Evolutionary conservation across 495 filamentous ascomycete genomes (phyloP).

Genomic region (Tuber melanosporum): DNA sequence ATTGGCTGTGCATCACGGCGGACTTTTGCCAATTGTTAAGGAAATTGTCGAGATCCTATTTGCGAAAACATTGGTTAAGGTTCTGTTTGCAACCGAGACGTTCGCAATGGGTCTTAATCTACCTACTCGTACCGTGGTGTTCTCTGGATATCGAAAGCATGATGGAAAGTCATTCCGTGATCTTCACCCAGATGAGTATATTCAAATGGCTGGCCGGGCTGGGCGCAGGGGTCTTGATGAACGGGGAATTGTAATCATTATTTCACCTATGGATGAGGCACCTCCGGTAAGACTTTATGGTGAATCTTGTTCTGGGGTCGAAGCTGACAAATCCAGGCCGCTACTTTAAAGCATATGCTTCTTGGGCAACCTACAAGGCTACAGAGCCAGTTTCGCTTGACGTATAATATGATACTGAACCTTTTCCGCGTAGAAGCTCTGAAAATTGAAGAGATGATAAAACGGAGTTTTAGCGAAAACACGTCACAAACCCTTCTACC

Average conservation of each 20-base stretch:
- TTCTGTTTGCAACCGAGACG: conserved; percentile 94
- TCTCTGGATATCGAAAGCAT: conserved; percentile 93
- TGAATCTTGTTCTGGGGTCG: neutral
- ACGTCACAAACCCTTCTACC: conserved; percentile 93
- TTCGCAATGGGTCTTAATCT: conserved; percentile 98
- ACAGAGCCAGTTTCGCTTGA: conserved; percentile 89
- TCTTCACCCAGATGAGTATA: conserved; percentile 90
- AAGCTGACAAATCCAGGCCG: conserved; percentile 38
- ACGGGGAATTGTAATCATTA: conserved; percentile 89
- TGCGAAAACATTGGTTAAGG: conserved; percentile 87
- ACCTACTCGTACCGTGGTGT: conserved; percentile 92
- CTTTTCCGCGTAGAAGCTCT: conserved; percentile 89
- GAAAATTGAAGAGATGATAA: conserved; percentile 99
- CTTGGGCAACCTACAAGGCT: conserved; percentile 92
- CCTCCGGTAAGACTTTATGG: conserved; percentile 55
- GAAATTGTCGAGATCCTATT: conserved; percentile 97
- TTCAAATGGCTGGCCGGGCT: conserved; percentile 95
- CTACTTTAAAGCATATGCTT: conserved; percentile 81
- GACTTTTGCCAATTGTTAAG: conserved; percentile 91
- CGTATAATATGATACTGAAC: conserved; percentile 99
- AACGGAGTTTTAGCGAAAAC: conserved; percentile 96
- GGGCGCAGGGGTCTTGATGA: conserved; percentile 86
- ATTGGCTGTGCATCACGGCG: conserved; percentile 94
- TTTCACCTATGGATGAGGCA: conserved; percentile 73
- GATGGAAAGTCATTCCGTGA: conserved; percentile 88